These are phyloP conservation scores for Phytophthora ramorum DNA, from an alignment of 352 stramenopile genomes.

Conservation along the genomic window DNA sequence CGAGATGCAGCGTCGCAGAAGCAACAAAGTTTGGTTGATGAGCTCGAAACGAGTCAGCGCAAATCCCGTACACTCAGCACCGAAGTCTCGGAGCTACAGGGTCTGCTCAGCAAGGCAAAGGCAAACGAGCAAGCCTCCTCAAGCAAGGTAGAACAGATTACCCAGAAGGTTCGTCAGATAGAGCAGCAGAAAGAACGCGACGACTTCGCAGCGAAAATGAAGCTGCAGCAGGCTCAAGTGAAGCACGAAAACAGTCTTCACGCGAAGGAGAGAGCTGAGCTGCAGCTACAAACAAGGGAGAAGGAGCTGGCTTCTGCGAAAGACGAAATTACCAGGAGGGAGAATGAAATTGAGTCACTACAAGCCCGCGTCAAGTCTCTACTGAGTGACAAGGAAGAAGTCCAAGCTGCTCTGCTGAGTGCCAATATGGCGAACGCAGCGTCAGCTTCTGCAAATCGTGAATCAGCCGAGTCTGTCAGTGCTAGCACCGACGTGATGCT, in stretches of 20 bases:
- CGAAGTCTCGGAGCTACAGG: slow-evolving; percentile 44
- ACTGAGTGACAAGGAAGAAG: slow-evolving; percentile 47
- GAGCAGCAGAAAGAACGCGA: slow-evolving; percentile 48
- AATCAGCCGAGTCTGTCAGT: slow-evolving; percentile 16
- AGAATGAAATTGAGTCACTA: slow-evolving; percentile 39
- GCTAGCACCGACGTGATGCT: slow-evolving; percentile 53
- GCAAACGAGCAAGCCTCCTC: slow-evolving; percentile 47
- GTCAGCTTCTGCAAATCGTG: slow-evolving; percentile 15
- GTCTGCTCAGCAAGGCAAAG: slow-evolving; percentile 45
- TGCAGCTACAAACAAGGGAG: slow-evolving; percentile 39
- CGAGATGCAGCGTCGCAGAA: slow-evolving; percentile 34
- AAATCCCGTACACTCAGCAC: slow-evolving; percentile 25
- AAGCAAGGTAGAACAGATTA: slow-evolving; percentile 40
- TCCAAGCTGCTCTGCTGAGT: slow-evolving; percentile 42
- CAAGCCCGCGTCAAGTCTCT: slow-evolving; percentile 42
- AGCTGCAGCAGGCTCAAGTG: slow-evolving; percentile 46
- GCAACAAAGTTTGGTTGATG: slow-evolving; percentile 39
- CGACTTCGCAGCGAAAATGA: slow-evolving; percentile 41
- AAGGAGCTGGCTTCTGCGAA: slow-evolving; percentile 38
- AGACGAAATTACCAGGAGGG: slow-evolving; percentile 28
- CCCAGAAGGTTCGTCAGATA: slow-evolving; percentile 37
- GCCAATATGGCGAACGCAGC: slow-evolving; percentile 36
- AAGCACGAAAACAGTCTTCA: slow-evolving; percentile 29
- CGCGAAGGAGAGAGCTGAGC: slow-evolving; percentile 37
- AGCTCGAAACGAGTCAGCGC: slow-evolving; percentile 37